phyloP scores from a whole-genome alignment of 2,329 filamentous ascomycete genomes.

The Dryadomyces quercus-mongolicae region DNA sequence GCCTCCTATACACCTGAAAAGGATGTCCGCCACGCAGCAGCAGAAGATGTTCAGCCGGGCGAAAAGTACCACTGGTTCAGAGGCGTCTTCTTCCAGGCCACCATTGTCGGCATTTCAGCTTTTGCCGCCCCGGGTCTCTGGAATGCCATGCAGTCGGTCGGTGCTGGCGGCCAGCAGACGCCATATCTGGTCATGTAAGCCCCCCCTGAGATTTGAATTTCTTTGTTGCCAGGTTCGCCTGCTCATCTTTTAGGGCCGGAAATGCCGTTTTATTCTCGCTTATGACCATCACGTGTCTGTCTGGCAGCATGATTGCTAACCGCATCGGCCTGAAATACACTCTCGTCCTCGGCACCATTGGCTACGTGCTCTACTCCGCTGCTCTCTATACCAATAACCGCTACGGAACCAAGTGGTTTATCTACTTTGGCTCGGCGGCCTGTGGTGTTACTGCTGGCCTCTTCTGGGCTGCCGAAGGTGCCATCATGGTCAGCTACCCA shows the following conservation, averaged over 20 bases:
- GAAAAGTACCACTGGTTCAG: constrained; percentile 22
- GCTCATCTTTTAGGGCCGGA: neutral
- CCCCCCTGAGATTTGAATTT: neutral
- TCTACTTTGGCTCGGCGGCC: constrained; percentile 27
- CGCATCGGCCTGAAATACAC: constrained; percentile 27
- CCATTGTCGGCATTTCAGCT: constrained; percentile 28
- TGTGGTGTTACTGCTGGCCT: constrained; percentile 26
- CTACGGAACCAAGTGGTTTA: constrained; percentile 29
- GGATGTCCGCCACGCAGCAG: neutral
- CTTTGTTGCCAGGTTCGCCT: neutral
- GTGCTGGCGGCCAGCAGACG: constrained; percentile 23
- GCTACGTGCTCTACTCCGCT: constrained; percentile 31
- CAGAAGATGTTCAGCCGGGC: neutral
- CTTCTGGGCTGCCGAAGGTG: constrained; percentile 55
- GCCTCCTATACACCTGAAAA: neutral
- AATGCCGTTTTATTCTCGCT: constrained; percentile 1
- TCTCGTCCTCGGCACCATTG: constrained; percentile 28
- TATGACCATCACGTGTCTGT: constrained; percentile 18
- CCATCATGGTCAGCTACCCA: constrained; percentile 61
- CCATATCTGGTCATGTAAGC: constrained; percentile 22
- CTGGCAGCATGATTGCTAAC: constrained; percentile 27
- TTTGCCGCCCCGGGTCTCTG: constrained; percentile 35
- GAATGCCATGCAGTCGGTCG: constrained; percentile 27
- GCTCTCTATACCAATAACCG: constrained; percentile 31
- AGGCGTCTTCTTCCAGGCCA: constrained; percentile 32